These are phyloP conservation scores for Epithemia pelagica DNA, from an alignment of 108 stramenopile genomes.

Conservation along the genomic window DNA sequence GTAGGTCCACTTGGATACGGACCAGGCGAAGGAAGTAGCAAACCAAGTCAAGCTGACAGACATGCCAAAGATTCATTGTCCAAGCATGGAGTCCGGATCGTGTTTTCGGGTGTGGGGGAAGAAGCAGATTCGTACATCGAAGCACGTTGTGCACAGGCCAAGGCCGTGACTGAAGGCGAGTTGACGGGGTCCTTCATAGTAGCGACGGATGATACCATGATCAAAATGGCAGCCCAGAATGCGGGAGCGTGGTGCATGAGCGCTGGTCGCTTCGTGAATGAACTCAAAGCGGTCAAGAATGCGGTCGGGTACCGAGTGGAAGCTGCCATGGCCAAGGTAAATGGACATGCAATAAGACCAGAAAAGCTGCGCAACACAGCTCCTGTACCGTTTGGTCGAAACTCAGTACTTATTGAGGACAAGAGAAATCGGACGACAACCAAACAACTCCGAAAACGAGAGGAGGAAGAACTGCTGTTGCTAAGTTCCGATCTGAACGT, in stretches of 20 bases:
- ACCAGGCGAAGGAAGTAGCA: constrained; percentile 24
- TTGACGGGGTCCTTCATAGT: constrained; percentile 65
- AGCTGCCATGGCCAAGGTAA: constrained; percentile 64
- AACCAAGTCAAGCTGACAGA: constrained; percentile 26
- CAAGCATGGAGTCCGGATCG: constrained; percentile 56
- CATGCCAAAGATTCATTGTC: constrained; percentile 26
- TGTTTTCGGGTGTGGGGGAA: constrained; percentile 59
- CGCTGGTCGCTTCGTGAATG: constrained; percentile 63
- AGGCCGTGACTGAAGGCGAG: constrained; percentile 57
- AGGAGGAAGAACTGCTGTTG: not conserved
- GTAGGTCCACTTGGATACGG: constrained; percentile 41
- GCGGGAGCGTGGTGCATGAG: constrained; percentile 75
- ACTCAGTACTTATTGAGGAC: constrained; percentile 55
- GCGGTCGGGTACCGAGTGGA: constrained; percentile 58
- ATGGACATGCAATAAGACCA: constrained; percentile 54
- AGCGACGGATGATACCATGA: constrained; percentile 75
- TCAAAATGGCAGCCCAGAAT: constrained; percentile 53
- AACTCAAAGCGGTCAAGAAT: constrained; percentile 74
- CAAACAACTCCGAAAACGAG: not conserved
- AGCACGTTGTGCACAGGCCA: constrained; percentile 56
- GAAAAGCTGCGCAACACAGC: constrained; percentile 13
- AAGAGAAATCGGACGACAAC: constrained; percentile 26
- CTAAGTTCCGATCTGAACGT: not conserved
- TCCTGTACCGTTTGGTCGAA: constrained; percentile 28
- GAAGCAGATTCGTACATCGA: constrained; percentile 82